Conservation (phyloP, 768 basidiomycete genomes). For the Lactarius sanguifluus region DNA sequence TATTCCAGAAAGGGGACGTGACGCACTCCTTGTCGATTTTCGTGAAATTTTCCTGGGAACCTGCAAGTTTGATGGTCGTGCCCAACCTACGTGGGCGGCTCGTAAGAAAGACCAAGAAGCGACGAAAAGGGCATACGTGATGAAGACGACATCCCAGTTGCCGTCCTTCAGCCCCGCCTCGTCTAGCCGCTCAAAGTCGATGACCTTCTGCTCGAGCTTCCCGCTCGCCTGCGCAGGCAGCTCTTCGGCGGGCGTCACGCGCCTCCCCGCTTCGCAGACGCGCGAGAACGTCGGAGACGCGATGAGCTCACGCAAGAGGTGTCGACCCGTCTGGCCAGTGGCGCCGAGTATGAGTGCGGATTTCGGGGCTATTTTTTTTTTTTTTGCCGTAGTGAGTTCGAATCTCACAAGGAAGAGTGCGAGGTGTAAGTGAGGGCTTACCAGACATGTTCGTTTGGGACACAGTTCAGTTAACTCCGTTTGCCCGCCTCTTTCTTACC, state of each 20-base stretch:
- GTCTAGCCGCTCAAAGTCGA: slow-evolving; percentile 68
- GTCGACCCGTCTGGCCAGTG: slow-evolving; percentile 67
- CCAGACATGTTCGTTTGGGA: neutral
- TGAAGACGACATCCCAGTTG: slow-evolving; percentile 74
- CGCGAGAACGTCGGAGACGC: slow-evolving; percentile 51
- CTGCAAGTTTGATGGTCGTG: slow-evolving; percentile 59
- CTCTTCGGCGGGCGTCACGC: slow-evolving; percentile 48
- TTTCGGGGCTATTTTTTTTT: neutral
- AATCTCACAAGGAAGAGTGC: neutral
- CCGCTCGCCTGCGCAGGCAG: slow-evolving; percentile 42
- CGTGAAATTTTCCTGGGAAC: slow-evolving; percentile 64
- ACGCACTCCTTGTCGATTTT: slow-evolving; percentile 74
- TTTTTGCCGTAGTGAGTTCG: neutral
- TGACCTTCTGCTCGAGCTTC: slow-evolving; percentile 65
- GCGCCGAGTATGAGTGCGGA: slow-evolving; percentile 73
- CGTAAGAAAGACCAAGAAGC: too few species aligned
- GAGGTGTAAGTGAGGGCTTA: neutral
- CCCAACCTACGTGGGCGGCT: slow-evolving; percentile 48
- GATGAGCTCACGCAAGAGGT: slow-evolving; percentile 62
- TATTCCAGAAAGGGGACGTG: neutral
- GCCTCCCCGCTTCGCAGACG: slow-evolving; percentile 71
- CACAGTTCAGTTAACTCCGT: too few species aligned
- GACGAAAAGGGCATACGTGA: slow-evolving; percentile 47
- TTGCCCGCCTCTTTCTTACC: too few species aligned
- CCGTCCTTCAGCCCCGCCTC: slow-evolving; percentile 50